Evolutionary conservation across 23 red algal genomes (phyloP), one percentile per base, ranked within the genome.

Genomic region (Gracilaria gracilis): DNA sequence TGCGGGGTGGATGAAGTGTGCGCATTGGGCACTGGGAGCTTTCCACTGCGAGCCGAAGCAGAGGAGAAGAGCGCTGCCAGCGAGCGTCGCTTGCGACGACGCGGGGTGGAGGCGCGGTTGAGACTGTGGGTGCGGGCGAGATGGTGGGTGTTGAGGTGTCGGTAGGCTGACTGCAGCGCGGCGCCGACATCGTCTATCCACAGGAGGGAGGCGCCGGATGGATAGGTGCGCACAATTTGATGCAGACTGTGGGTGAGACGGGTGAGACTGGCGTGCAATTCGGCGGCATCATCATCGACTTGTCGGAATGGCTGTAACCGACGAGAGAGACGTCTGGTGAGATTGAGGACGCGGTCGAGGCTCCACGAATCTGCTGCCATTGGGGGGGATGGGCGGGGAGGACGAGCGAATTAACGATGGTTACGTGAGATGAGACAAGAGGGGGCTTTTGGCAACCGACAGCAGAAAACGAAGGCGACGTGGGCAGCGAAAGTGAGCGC

Each of bases 111-210:
- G 28, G 70, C 25, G 70, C 21, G 38, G 27, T 39, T 67, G 50
- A 69, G 69, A 19, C 12, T 78, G 86, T 20, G 40, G 39, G 83
- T 23, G 69, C 51, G 49, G 57, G 83, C 54, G 21, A 53, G 40
- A 23, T 85, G 40, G 38, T 61, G 34, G 9, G 64, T 28, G 42
- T 61, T 11, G 46, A 89, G 72, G 58, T 42, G 25, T 9, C 55
- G 46, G 20, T 80, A 61, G 58, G 57, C 81, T 9, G 61, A n/a
- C 2, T 70, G 61, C 15, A 89, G 72, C 17, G 86, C 86, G 72
- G 72, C 69, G 71, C 46, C 33, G 32, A 89, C 86, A 48, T 89
- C 86, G 72, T 89, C 86, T 38, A 89, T 89, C 86, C 86, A 89
- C 32, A 89, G 72, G 25, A 89, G 75, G 35, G 69, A 79, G 49